phyloP scores from a whole-genome alignment of 2,329 filamentous ascomycete genomes.

The Xenoacremonium recifei region DNA sequence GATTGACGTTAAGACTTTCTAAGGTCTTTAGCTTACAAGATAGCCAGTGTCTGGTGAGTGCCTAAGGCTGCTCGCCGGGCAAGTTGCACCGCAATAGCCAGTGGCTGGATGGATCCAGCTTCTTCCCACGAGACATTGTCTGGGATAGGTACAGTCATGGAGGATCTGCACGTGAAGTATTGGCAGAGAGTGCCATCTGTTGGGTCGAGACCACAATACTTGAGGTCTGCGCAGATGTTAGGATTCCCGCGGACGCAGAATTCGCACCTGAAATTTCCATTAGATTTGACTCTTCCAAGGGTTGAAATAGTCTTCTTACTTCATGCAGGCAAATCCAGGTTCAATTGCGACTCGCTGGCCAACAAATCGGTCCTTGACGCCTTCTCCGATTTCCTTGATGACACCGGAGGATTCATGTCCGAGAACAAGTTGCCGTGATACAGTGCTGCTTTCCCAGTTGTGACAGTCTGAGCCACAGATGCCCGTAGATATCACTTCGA shows the following conservation, averaged over 20 bases:
- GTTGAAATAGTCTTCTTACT: conserved; percentile 6
- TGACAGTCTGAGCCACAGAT: conserved; percentile 9
- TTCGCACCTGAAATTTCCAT: conserved; percentile 18
- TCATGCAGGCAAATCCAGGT: conserved; percentile 59
- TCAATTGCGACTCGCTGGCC: conserved; percentile 67
- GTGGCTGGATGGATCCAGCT: conserved; percentile 64
- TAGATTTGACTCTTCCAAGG: too few species aligned
- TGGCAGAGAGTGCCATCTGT: conserved; percentile 65
- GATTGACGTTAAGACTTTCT: background rate
- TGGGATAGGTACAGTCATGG: conserved; percentile 65
- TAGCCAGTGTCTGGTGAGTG: conserved; percentile 21
- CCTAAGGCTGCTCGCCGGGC: conserved; percentile 44
- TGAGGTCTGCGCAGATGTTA: conserved; percentile 64
- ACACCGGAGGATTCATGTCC: conserved; percentile 67
- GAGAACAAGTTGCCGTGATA: conserved; percentile 18
- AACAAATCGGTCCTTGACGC: conserved; percentile 37
- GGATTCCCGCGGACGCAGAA: conserved; percentile 50
- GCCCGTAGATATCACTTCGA: conserved; percentile 1
- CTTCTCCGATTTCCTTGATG: conserved; percentile 52
- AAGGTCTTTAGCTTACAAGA: conserved; percentile 20
- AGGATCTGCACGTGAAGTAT: conserved; percentile 52
- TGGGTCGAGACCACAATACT: conserved; percentile 66
- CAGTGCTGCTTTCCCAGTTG: conserved; percentile 21
- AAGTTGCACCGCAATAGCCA: conserved; percentile 62
- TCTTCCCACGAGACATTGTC: conserved; percentile 59